Base-by-base conservation (phyloP, 192 early-diverging fungal species). In the Umbelopsis vinacea region DNA sequence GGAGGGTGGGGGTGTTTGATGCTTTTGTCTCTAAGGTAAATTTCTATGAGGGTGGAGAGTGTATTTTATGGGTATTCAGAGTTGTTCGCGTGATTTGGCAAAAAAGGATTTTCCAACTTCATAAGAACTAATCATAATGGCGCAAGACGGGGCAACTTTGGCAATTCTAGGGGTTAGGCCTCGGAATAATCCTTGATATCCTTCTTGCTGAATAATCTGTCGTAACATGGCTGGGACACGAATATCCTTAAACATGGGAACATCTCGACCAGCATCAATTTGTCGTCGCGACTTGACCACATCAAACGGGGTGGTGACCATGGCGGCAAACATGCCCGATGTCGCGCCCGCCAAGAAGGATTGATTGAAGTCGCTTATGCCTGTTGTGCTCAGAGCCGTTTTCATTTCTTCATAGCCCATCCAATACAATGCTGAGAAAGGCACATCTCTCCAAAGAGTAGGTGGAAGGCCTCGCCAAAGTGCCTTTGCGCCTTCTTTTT, bases 391-490 rank as follows among this genome's bases (percentile, higher is more conserved):
- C 57, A 84, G 71, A 8, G 57, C 22, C 23, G 77, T 80, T 66
- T 91, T 94, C 67, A 90, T 89, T n/a, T 78, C 71, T 83, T 98
- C 97, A 72, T 96, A 97, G 0, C 89, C 89, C 73, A 91, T 85
- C 97, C 97, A 98, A 75, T 97, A 97, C 6, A 97, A 84, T 0
- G 92, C 95, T 54, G 93, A 95, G 72, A 98, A 98, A 1, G 97
- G 97, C 15, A 96, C 95, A 79, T 98, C 97, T 19, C 97, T 84
- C 92, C 91, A 95, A 7, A 98, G 80, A 6, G 95, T 97, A 8
- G 97, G 93, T 11, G 86, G 88, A 11, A 98, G 81, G 0, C 97
- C 97, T 46, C 94, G 85, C 92, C 93, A 98, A 29, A 98, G 84
- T 0, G 91, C 82, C 12, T 76, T 50, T 26, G 83, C 29, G 0